These are phyloP conservation scores for Phytopythium boreale DNA, from an alignment of 352 stramenopile genomes.

Conservation along the genomic window DNA sequence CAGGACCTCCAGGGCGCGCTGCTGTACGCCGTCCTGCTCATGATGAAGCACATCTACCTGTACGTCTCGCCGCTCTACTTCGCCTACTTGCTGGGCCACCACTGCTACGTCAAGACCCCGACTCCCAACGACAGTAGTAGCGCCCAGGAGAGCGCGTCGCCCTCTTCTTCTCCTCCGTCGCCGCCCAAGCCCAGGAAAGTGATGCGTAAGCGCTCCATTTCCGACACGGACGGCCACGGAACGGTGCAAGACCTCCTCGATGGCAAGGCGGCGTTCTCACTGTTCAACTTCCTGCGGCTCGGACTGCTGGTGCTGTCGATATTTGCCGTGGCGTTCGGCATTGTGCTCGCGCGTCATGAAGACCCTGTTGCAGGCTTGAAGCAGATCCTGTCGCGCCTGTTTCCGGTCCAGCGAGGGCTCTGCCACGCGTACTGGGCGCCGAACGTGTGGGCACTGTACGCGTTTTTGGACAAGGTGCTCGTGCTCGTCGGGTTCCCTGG, in stretches of 20 bases:
- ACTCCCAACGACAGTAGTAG: neutral
- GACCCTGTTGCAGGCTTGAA: slow-evolving; percentile 47
- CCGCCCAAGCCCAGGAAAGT: slow-evolving; percentile 8
- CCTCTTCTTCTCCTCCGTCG: neutral
- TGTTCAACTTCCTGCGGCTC: slow-evolving; percentile 78
- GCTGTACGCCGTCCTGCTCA: slow-evolving; percentile 92
- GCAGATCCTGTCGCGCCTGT: slow-evolving; percentile 93
- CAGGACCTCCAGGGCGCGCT: slow-evolving; percentile 86
- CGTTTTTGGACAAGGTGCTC: slow-evolving; percentile 85
- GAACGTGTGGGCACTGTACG: slow-evolving; percentile 98
- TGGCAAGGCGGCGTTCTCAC: slow-evolving; percentile 49
- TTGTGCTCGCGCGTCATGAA: slow-evolving; percentile 49
- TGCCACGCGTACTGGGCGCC: slow-evolving; percentile 99
- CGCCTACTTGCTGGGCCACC: slow-evolving; percentile 92
- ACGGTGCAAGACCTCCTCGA: slow-evolving; percentile 66
- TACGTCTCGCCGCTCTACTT: slow-evolving; percentile 96
- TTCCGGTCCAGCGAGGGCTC: slow-evolving; percentile 95
- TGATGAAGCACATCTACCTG: slow-evolving; percentile 98
- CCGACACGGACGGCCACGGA: slow-evolving; percentile 61
- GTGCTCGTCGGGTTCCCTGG: slow-evolving; percentile 39
- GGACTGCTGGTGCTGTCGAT: slow-evolving; percentile 80
- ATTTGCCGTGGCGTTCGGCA: slow-evolving; percentile 83
- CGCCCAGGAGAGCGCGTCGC: neutral
- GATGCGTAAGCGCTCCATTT: slow-evolving; percentile 61
- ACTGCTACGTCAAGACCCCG: slow-evolving; percentile 73